These are phyloP conservation scores for Penicillium sp. DNA, from an alignment of 2,329 filamentous ascomycete species.

Conservation along the genomic window DNA sequence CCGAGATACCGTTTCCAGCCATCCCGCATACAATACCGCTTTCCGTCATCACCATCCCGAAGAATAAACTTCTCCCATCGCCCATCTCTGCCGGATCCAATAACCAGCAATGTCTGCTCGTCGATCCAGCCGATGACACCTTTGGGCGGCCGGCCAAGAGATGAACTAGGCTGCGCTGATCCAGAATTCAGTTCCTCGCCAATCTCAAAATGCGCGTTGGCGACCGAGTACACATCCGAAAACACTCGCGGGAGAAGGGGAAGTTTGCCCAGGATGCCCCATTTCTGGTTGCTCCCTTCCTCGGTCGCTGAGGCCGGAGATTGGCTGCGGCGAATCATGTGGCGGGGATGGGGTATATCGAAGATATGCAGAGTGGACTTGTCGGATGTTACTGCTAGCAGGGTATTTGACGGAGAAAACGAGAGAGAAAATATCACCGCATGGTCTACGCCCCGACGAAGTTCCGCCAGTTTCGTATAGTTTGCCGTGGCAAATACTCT, in stretches of 20 bases:
- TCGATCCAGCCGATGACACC: constrained; percentile 80
- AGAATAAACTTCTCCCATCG: constrained; percentile 85
- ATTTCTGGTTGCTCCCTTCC: constrained; percentile 63
- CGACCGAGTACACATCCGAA: constrained; percentile 83
- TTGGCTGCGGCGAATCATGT: constrained; percentile 32
- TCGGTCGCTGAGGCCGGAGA: constrained; percentile 33
- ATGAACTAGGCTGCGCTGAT: constrained; percentile 47
- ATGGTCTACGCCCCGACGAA: constrained; percentile 82
- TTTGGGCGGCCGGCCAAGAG: constrained; percentile 62
- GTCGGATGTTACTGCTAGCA: constrained; percentile 89
- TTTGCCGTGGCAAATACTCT: constrained; percentile 77
- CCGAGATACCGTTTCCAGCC: constrained; percentile 78
- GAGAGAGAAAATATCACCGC: constrained; percentile 82
- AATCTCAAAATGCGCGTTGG: constrained; percentile 74
- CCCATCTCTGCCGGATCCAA: constrained; percentile 74
- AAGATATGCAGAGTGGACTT: constrained; percentile 95
- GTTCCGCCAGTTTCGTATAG: constrained; percentile 74
- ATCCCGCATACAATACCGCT: constrained; percentile 62
- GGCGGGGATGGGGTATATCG: constrained; percentile 60
- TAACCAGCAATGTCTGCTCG: constrained; percentile 67
- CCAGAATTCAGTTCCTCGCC: constrained; percentile 61
- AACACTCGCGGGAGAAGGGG: constrained; percentile 82
- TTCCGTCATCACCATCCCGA: constrained; percentile 63
- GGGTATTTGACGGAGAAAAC: constrained; percentile 74
- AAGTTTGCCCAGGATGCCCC: constrained; percentile 78